Percentiles rank a stretch among this genome's conserved stretches.
phyloP scores from a whole-genome alignment of 495 filamentous ascomycete species.

The Penicillium turbatum region DNA sequence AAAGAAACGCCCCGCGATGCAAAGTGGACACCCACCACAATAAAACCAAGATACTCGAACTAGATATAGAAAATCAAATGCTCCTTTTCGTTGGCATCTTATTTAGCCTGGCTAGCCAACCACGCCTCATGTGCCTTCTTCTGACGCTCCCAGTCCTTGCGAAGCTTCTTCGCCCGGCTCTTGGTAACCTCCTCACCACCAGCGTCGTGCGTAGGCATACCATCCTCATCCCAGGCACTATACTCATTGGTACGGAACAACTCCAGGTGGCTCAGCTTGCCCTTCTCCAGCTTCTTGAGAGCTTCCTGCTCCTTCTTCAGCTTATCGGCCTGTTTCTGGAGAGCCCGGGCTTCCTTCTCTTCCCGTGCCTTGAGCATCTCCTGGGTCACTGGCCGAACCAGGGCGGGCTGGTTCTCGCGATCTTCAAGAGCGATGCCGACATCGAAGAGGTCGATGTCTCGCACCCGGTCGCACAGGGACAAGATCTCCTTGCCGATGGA shows the following conservation, averaged over 20 bases:
- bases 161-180: conserved; percentile 73
- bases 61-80: conserved; percentile 1
- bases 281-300: conserved; percentile 62
- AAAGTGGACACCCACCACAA: conserved; percentile 6
- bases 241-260: conserved; percentile 75
- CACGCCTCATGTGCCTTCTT: conserved; percentile 77
- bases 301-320: conserved; percentile 52
- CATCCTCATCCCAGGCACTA: conserved; percentile 80
- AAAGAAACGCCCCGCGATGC: conserved; percentile 19
- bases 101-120: conserved; percentile 40
- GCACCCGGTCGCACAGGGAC: conserved; percentile 70
- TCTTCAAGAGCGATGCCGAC: conserved; percentile 87
- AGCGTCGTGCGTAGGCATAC: conserved; percentile 70
- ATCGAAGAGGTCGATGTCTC: conserved; percentile 73
- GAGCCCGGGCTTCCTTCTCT: conserved; percentile 54
- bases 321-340: conserved; percentile 57
- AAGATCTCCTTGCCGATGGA: conserved; percentile 56
- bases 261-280: conserved; percentile 60
- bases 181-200: conserved; percentile 81
- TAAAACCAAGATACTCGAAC: conserved; percentile 16
- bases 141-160: conserved; percentile 89
- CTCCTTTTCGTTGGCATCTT: conserved; percentile 9
- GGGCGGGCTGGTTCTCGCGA: conserved; percentile 63
- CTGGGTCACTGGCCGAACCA: conserved; percentile 76
- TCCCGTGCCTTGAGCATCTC: conserved; percentile 68